phyloP scores from a whole-genome alignment of 164 flowering plant species.

The Tetrastigma voinierianum region DNA sequence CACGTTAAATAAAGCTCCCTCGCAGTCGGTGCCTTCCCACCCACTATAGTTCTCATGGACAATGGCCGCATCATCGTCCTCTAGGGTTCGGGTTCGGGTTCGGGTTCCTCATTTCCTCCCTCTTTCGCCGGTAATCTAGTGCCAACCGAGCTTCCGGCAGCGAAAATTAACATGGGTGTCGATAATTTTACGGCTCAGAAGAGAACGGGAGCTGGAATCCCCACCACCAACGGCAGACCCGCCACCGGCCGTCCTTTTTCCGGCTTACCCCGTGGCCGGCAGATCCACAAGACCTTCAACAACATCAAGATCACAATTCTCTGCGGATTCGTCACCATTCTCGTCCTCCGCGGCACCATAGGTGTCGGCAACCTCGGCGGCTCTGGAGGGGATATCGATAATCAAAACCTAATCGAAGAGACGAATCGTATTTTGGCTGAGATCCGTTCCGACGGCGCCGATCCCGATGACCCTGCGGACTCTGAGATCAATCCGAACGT shows the following conservation, averaged over 20 bases:
- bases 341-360: constrained; percentile 87
- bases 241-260: constrained; percentile 15
- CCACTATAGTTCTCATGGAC: no score
- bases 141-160: no score
- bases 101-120: no score
- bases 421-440: constrained; percentile 65
- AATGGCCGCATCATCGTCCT: no score
- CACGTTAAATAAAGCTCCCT: no score
- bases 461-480: constrained; percentile 38
- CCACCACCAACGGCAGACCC: constrained; percentile 27
- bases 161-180: constrained; percentile 34
- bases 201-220: constrained; percentile 27
- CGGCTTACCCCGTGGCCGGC: constrained; percentile 50
- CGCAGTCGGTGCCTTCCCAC: no score
- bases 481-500: constrained; percentile 37
- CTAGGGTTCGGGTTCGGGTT: no score
- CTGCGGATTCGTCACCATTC: constrained; percentile 84
- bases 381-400: constrained; percentile 40
- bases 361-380: constrained; percentile 64
- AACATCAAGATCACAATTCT: constrained; percentile 86
- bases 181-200: constrained; percentile 47
- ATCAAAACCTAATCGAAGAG: constrained; percentile 50
- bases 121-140: no score
- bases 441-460: constrained; percentile 70
- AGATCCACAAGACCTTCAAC: constrained; percentile 81